Conservation (phyloP, 140 eudicot species). For the Ambrosia hybrid region DNA sequence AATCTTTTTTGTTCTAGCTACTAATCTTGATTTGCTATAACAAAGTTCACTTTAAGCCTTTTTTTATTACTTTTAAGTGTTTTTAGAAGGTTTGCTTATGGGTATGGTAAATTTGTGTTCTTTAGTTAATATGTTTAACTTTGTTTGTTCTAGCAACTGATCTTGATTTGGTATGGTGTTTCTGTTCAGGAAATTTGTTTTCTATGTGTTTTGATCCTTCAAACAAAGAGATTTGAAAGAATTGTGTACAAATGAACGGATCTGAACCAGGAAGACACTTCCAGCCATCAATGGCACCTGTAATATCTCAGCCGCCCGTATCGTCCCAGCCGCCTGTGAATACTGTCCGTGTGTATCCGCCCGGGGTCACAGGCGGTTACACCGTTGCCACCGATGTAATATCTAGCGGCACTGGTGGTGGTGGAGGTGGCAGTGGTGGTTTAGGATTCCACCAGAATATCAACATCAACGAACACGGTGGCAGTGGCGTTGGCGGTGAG, state of each 20-base stretch:
- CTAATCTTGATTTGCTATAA: slow-evolving; percentile 14
- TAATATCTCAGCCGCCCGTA: slow-evolving; percentile 35
- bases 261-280: slow-evolving; percentile 56
- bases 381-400: slow-evolving; percentile 39
- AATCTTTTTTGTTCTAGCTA: slow-evolving; percentile 6
- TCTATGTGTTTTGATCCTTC: neutral
- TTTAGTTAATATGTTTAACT: slow-evolving; percentile 12
- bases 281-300: slow-evolving; percentile 37
- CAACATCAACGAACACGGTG: slow-evolving; percentile 39
- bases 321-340: slow-evolving; percentile 29
- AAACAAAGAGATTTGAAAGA: neutral
- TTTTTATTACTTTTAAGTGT: neutral
- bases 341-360: slow-evolving; percentile 46
- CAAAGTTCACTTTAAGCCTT: too few species aligned
- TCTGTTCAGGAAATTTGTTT: neutral
- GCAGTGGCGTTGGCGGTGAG: slow-evolving; percentile 37
- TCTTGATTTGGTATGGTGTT: neutral
- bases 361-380: slow-evolving; percentile 47
- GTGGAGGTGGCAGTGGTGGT: slow-evolving; percentile 26
- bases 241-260: slow-evolving; percentile 58
- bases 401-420: slow-evolving; percentile 27
- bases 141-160: slow-evolving; percentile 9
- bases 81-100: neutral
- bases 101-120: slow-evolving; percentile 14
- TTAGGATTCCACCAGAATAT: slow-evolving; percentile 34